Base-by-base conservation (phyloP, 805 yeast genomes). In the Yueomyces sp. region DNA sequence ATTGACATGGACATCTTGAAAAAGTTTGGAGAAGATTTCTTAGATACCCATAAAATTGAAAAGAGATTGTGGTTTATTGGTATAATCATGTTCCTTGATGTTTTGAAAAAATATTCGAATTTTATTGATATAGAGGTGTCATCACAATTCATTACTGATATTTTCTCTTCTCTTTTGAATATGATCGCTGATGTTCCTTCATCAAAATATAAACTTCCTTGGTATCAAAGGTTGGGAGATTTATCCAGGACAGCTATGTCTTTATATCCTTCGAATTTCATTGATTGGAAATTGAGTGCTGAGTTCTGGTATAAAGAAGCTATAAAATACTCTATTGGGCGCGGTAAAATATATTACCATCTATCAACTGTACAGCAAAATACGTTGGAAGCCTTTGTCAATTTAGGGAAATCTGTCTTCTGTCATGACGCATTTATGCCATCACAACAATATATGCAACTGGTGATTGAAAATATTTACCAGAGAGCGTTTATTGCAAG, bases 211-310 rank as follows among this genome's bases (percentile, higher is more conserved):
- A 52, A 59, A 7, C 56, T 59, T 11, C 62, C 64, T 4, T 85
- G 95, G 95, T 72, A 79, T 31, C 95, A 85, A 59, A 81, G 86
- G 54, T 63, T 85, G 42, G 95, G 94, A 33, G 95, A 85, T 57
- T 65, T 85, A 49, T 80, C 90, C 33, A 66, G 94, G 55, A 84
- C 85, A 87, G 90, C 94, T 8, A 83, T 85, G 51, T 90, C 94
- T 0, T 65, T 85, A 38, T 84, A 83, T 52, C 80, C 87, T 5
- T 79, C 87, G 2, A 74, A 81, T 41, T 81, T 75, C 55, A 82
- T 84, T 49, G 94, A 85, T 60, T 85, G 95, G 95, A 82, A 84
- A 57, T 62, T 79, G 26, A 74, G 86, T 45, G 81, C 94, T 2
- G 87, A 83, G 57, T 77, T 77, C 57, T 85, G 95, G 95, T 85